A percentile compares a stretch with the other conserved stretches of the same genome.
These are phyloP conservation scores for Mycena albidolilacea DNA, from an alignment of 768 basidiomycete genomes.

Conservation along the genomic window DNA sequence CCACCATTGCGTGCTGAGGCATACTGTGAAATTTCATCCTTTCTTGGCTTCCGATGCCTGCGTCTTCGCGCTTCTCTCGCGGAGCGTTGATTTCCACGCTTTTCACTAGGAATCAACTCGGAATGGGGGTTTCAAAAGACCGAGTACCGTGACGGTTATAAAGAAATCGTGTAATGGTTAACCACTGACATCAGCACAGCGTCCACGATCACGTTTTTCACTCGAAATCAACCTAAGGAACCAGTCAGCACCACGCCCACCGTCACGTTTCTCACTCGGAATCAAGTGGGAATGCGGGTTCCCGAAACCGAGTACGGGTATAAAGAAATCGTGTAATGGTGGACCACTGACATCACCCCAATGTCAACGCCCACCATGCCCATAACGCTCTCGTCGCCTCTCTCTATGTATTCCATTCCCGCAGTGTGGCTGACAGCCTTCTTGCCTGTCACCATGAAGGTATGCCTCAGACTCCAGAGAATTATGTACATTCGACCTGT, in stretches of 20 bases:
- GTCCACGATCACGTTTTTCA: too few species aligned
- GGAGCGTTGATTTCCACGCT: background rate
- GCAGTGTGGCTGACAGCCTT: constrained; percentile 40
- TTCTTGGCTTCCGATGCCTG: background rate
- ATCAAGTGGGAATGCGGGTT: background rate
- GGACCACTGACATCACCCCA: background rate
- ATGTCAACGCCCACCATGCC: constrained; percentile 19
- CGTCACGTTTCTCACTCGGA: too few species aligned
- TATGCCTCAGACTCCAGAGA: background rate
- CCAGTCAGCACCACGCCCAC: too few species aligned
- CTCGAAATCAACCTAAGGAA: too few species aligned
- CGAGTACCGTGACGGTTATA: too few species aligned
- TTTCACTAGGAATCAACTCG: background rate
- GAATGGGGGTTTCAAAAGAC: too few species aligned
- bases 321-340: too few species aligned
- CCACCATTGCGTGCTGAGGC: too few species aligned
- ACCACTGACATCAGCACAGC: too few species aligned
- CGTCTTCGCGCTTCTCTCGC: background rate
- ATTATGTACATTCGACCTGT: background rate
- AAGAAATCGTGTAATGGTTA: too few species aligned
- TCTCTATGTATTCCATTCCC: constrained; percentile 39
- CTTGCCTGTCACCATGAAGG: constrained; percentile 33
- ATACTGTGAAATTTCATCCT: too few species aligned
- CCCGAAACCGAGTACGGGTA: background rate
- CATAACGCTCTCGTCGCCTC: constrained; percentile 29